Percentiles rank a stretch among this genome's conserved stretches.
Evolutionary conservation across 176 grass and related monocot genomes (phyloP).

Genomic region (Stipa capillata): DNA sequence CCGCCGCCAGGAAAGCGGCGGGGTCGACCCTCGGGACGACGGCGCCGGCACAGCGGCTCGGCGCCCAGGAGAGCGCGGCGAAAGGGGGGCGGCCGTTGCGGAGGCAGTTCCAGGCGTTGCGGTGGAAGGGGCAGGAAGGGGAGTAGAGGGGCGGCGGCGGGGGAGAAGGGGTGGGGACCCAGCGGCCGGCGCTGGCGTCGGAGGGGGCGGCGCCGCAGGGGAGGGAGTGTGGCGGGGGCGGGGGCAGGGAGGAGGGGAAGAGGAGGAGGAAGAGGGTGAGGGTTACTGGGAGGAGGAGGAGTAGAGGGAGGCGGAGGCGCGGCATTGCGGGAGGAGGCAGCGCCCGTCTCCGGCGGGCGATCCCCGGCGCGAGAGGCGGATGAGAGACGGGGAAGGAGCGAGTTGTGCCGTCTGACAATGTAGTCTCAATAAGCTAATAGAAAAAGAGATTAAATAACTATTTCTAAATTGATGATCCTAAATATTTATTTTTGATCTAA

Average conservation of each 20-base stretch:
- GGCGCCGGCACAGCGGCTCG: constrained; percentile 54
- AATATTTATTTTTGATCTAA: too few relatives aligned
- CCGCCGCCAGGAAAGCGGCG: constrained; percentile 32
- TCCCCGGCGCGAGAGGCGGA: constrained; percentile 2
- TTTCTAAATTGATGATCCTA: too few relatives aligned
- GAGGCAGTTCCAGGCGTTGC: constrained; percentile 82
- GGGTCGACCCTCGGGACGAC: constrained; percentile 55
- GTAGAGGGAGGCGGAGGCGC: constrained; percentile 15
- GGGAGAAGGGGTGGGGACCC: constrained; percentile 22
- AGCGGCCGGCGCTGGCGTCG: constrained; percentile 57
- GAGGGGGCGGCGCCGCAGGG: constrained; percentile 53
- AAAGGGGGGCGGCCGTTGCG: constrained; percentile 44
- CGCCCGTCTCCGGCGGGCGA: constrained; percentile 22
- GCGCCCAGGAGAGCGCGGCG: constrained; percentile 58
- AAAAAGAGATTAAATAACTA: too few relatives aligned
- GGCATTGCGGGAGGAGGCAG: constrained; percentile 13
- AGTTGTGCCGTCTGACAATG: too few relatives aligned
- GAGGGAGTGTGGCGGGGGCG: not conserved
- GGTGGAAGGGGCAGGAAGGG: constrained; percentile 66
- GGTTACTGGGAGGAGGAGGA: constrained; percentile 26
- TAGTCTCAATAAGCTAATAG: too few relatives aligned
- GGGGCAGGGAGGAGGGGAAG: not conserved
- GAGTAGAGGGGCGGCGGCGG: constrained; percentile 39
- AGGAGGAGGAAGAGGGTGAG: constrained; percentile 25
- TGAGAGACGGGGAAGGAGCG: too few relatives aligned